Conservation (phyloP, 371 early-diverging fungal species). For the Mycotypha africana region DNA sequence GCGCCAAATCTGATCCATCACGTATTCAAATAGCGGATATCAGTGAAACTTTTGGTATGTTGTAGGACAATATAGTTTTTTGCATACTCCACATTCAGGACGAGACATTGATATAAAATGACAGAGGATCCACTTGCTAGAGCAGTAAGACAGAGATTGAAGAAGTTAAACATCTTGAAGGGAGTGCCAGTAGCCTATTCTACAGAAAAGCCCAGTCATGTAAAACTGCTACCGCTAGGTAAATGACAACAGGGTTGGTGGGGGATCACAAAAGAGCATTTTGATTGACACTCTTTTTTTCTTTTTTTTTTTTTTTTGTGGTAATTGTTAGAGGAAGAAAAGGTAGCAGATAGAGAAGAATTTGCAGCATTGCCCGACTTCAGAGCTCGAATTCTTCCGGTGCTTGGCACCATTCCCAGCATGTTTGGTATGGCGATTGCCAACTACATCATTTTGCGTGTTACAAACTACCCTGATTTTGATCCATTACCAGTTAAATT, state of each 20-base stretch:
- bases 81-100: neutral
- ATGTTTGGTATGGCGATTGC: slow-evolving; percentile 93
- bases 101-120: neutral
- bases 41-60: slow-evolving; percentile 80
- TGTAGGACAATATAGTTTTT: too few species aligned
- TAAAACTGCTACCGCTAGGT: slow-evolving; percentile 74
- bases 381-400: slow-evolving; percentile 80
- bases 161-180: slow-evolving; percentile 59
- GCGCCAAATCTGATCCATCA: slow-evolving; percentile 91
- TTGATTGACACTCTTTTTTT: too few species aligned
- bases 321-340: slow-evolving; percentile 59
- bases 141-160: slow-evolving; percentile 71
- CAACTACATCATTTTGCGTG: slow-evolving; percentile 70
- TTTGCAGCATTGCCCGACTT: slow-evolving; percentile 88
- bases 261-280: too few species aligned
- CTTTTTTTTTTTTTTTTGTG: too few species aligned
- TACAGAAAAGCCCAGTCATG: slow-evolving; percentile 80
- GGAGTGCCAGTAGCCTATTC: slow-evolving; percentile 90
- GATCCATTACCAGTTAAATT: slow-evolving; percentile 81
- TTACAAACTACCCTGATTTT: slow-evolving; percentile 69
- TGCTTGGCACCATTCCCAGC: slow-evolving; percentile 87
- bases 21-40: slow-evolving; percentile 94
- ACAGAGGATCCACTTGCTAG: slow-evolving; percentile 92
- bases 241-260: too few species aligned
- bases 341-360: slow-evolving; percentile 78